phyloP scores from a whole-genome alignment of 129 eudicot species.

The Helianthus annuus region HanXRQr2.0-SUNRISE NC_035440.2:81663887-81664386 shows the following conservation, averaged over 20 bases:
- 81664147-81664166: constrained; percentile 62
- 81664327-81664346: constrained; percentile 78
- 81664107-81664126: constrained; percentile 80
- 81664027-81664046: constrained; percentile 56
- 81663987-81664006: constrained; percentile 77
- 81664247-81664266: constrained; percentile 30
- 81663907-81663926: neutral
- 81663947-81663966: constrained; percentile 86
- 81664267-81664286: constrained; percentile 11
- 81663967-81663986: constrained; percentile 56
- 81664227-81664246: constrained; percentile 73
- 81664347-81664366: constrained; percentile 98
- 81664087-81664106: constrained; percentile 32
- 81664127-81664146: constrained; percentile 69
- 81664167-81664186: constrained; percentile 61
- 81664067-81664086: constrained; percentile 38
- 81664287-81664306: constrained; percentile 29
- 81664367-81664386: constrained; percentile 85
- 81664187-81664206: constrained; percentile 79
- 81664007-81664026: constrained; percentile 98
- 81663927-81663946: constrained; percentile 45
- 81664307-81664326: constrained; percentile 66
- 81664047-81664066: constrained; percentile 34
- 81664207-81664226: constrained; percentile 87
- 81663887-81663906: neutral